Evolutionary conservation across 225 moss, liverwort and hornwort genomes (phyloP), one percentile per base, ranked within the genome.

Genomic region (Pseudisothecium myosuroides): DNA sequence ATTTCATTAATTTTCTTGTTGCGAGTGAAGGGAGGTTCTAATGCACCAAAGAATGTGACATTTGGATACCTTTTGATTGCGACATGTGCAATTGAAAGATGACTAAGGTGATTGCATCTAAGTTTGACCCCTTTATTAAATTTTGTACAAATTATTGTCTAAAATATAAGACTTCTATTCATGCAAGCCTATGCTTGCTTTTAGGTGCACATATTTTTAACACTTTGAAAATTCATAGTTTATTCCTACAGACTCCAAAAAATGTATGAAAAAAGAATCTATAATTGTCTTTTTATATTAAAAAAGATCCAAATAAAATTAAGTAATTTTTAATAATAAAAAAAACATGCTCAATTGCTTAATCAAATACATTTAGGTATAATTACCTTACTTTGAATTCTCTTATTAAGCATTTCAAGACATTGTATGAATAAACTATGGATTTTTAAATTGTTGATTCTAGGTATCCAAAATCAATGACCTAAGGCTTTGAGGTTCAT

Each of bases 331-430:
- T 16, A 8, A 10, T 45, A 45, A 45, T 45, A 1, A 73, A 12
- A 54, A 65, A 43, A 26, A 10, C 1, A 73, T 73, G 0, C 2
- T 45, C 17, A 73, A 28, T 6, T 45, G 0, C 9, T 72, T 9
- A 17, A 43, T 72, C 5, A 10, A 27, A 16, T 0, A 5, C 10
- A 43, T 45, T 73, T 73, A 27, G 27, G 0, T 73, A 2, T 45
- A 17, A 0, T 10, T 16, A 43, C 17, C 1, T 9, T 28, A 28
- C 2, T 45, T 0, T 17, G 0, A 29, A 28, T 45, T 45, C 1
- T 73, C 0, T 1, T 45, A 45, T 10, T 6, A 28, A 45, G 0
- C 26, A 45, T 28, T 45, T 45, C 17, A 10, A 17, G 10, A 72
- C 17, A 43, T 43, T 43, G 17, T 45, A 43, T 72, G 27, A 72